A percentile compares a stretch with the other conserved stretches of the same genome.
Conservation (phyloP, 805 yeast species). For the Candida ovalis region DNA sequence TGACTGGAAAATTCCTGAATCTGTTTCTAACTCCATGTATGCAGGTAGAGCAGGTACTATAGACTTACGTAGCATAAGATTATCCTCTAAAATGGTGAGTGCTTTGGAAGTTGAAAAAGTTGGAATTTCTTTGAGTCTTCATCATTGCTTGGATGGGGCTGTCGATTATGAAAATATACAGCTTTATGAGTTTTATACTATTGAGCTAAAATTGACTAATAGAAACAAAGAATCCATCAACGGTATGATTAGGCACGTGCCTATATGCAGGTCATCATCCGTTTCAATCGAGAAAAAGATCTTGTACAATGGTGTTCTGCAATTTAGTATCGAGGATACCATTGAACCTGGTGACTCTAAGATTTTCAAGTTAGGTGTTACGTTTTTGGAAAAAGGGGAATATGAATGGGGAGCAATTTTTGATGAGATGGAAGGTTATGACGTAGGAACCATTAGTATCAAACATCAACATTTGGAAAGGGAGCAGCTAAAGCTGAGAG, state of each 20-base stretch:
- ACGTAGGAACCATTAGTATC: conserved; percentile 18
- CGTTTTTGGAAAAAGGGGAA: conserved; percentile 71
- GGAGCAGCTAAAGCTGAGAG: conserved; percentile 32
- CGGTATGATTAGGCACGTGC: conserved; percentile 64
- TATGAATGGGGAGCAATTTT: conserved; percentile 75
- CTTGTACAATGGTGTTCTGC: conserved; percentile 70
- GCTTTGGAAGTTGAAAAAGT: conserved; percentile 49
- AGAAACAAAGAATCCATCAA: conserved; percentile 36
- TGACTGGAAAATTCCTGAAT: conserved; percentile 48
- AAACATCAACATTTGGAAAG: conserved; percentile 36
- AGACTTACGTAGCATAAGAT: conserved; percentile 62
- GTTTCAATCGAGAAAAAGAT: conserved; percentile 50
- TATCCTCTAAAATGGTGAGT: conserved; percentile 58
- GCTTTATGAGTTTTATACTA: conserved; percentile 47
- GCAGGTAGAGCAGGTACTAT: conserved; percentile 48
- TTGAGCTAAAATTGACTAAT: conserved; percentile 50
- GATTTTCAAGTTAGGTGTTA: conserved; percentile 49
- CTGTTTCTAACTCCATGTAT: conserved; percentile 25
- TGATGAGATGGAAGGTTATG: conserved; percentile 38
- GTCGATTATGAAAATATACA: conserved; percentile 30
- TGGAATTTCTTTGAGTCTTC: conserved; percentile 35
- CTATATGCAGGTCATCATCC: conserved; percentile 32
- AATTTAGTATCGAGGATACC: conserved; percentile 42
- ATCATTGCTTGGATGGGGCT: conserved; percentile 11
- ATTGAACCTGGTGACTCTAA: conserved; percentile 41